Percentiles rank a stretch among this genome's conserved stretches.
These are phyloP conservation scores for Coix lacrymajobi DNA, from an alignment of 176 grass and related monocot species.

Conservation along the genomic window DNA sequence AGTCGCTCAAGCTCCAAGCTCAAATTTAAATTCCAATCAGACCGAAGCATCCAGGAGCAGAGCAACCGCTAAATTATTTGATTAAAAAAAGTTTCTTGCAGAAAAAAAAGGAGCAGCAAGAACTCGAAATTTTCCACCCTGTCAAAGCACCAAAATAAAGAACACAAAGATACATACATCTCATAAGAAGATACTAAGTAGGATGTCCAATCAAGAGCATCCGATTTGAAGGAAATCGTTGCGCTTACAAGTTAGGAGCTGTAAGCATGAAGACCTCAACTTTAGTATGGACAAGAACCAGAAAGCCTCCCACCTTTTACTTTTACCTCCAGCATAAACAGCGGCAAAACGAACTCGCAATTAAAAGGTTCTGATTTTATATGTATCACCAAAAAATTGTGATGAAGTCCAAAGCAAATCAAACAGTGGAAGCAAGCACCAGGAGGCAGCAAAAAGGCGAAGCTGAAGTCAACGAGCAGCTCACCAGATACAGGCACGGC, in stretches of 20 bases:
- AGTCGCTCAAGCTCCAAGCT: background rate
- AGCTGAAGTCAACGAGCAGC: slow-evolving; percentile 27
- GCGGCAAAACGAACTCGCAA: background rate
- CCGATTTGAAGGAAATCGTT: background rate
- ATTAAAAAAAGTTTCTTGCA: background rate
- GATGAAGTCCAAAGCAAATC: slow-evolving; percentile 8
- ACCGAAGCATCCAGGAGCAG: background rate
- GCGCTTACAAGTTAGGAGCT: background rate
- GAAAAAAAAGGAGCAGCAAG: background rate
- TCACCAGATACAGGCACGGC: slow-evolving; percentile 57
- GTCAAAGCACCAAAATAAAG: background rate
- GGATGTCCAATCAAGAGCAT: background rate
- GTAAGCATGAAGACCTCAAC: slow-evolving; percentile 5
- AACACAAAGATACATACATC: background rate
- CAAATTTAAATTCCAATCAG: background rate
- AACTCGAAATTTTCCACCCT: background rate
- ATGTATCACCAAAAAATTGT: background rate
- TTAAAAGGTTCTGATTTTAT: background rate
- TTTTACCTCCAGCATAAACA: slow-evolving; percentile 22
- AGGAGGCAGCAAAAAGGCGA: background rate
- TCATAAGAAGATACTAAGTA: background rate
- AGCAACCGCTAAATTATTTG: background rate
- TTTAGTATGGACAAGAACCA: background rate
- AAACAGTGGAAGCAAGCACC: background rate
- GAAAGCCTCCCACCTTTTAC: slow-evolving; percentile 19